These are phyloP conservation scores for Hypoxylon sp. DNA, from an alignment of 2,329 filamentous ascomycete species.

Conservation along the genomic window DNA sequence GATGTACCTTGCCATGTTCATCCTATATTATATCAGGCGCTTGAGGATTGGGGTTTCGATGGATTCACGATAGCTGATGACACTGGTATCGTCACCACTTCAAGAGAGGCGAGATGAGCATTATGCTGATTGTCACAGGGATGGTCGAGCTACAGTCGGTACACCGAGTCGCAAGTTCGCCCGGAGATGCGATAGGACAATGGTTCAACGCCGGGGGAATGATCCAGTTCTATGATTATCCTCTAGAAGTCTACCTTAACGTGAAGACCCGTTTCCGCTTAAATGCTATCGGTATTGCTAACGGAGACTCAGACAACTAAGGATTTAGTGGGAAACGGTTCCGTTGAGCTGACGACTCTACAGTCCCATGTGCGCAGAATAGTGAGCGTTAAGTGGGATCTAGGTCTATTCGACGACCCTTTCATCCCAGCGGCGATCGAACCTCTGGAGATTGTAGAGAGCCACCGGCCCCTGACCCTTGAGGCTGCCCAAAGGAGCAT, in stretches of 20 bases:
- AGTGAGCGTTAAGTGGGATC: constrained; percentile 58
- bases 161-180: constrained; percentile 55
- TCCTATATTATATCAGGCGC: constrained; percentile 55
- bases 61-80: constrained; percentile 59
- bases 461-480: constrained; percentile 54
- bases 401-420: constrained; percentile 57
- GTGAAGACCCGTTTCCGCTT: constrained; percentile 22
- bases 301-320: constrained; percentile 46
- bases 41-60: constrained; percentile 57
- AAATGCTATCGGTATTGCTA: constrained; percentile 4
- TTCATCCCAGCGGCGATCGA: constrained; percentile 53
- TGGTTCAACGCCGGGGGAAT: constrained; percentile 61
- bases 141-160: constrained; percentile 52
- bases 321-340: constrained; percentile 54
- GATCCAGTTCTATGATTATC: constrained; percentile 61
- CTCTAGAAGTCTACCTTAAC: constrained; percentile 55
- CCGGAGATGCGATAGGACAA: constrained; percentile 56
- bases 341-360: constrained; percentile 53
- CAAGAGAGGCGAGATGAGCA: neutral
- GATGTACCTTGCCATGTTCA: constrained; percentile 56
- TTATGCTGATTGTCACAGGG: constrained; percentile 42
- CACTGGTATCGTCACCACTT: constrained; percentile 50
- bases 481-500: constrained; percentile 59
- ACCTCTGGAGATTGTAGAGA: constrained; percentile 53
- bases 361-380: constrained; percentile 55